phyloP scores from a whole-genome alignment of 2,329 filamentous ascomycete species.

The Cytospora leucostoma region DNA sequence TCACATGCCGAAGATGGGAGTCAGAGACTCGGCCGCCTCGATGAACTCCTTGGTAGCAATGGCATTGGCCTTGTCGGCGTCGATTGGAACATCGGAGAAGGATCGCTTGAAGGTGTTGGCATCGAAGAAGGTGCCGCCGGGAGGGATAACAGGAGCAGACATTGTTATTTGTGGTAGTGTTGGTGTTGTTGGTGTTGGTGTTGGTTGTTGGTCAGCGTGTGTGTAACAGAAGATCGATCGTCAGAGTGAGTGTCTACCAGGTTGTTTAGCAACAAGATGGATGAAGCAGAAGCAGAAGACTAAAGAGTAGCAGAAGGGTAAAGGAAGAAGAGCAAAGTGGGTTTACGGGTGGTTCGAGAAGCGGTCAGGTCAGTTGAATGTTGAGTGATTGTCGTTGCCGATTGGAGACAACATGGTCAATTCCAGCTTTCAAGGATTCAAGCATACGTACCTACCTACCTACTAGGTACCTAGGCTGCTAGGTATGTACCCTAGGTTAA shows the following conservation, averaged over 20 bases:
- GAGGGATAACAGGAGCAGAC: slow-evolving; percentile 55
- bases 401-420: neutral
- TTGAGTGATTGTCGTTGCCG: neutral
- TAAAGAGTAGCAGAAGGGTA: neutral
- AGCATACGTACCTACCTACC: too few species aligned
- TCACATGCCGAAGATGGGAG: slow-evolving; percentile 76
- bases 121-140: slow-evolving; percentile 80
- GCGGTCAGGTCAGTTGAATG: neutral
- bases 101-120: slow-evolving; percentile 69
- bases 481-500: too few species aligned
- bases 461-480: too few species aligned
- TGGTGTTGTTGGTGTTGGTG: slow-evolving; percentile 4
- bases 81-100: slow-evolving; percentile 80
- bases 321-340: neutral
- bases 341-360: neutral
- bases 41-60: slow-evolving; percentile 86
- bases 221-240: slow-evolving; percentile 1
- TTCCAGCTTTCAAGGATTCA: neutral
- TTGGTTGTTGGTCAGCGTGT: slow-evolving; percentile 1
- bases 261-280: neutral
- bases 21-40: slow-evolving; percentile 84
- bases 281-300: too few species aligned
- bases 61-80: slow-evolving; percentile 71
- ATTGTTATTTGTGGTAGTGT: slow-evolving; percentile 42
- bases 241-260: neutral